Percentiles rank a stretch among this genome's conserved stretches.
These are phyloP conservation scores for Trichoderma gracile DNA, from an alignment of 2,329 filamentous ascomycete species.

Conservation along the genomic window DNA sequence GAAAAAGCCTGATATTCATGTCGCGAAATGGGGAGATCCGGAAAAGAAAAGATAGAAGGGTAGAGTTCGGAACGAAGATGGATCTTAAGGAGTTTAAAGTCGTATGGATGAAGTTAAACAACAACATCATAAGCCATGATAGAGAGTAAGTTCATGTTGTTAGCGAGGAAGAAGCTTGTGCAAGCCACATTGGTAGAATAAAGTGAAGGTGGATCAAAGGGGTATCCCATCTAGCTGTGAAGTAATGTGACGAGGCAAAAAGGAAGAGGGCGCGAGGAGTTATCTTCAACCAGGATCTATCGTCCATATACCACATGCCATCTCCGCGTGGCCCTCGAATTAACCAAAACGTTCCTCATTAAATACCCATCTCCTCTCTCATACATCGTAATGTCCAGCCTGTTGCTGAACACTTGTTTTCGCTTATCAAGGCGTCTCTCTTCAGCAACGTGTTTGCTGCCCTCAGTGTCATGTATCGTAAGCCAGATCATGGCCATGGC, in stretches of 20 bases:
- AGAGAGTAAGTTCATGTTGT: slow-evolving; percentile 5
- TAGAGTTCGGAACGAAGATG: neutral
- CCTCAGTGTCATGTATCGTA: slow-evolving; percentile 1
- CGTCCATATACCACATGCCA: neutral
- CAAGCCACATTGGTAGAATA: slow-evolving; percentile 8
- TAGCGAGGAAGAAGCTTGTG: slow-evolving; percentile 17
- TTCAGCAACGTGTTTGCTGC: neutral
- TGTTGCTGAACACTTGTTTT: neutral
- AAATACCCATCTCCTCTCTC: neutral
- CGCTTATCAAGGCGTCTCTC: neutral
- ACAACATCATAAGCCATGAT: neutral
- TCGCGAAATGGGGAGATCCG: no score
- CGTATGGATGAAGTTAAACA: neutral
- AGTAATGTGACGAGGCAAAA: no score
- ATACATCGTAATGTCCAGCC: slow-evolving; percentile 14
- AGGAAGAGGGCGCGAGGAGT: neutral
- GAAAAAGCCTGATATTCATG: no score
- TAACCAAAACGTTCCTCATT: slow-evolving; percentile 30
- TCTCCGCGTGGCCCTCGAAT: slow-evolving; percentile 30
- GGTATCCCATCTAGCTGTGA: slow-evolving; percentile 46
- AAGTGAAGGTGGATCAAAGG: slow-evolving; percentile 27
- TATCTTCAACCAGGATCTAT: neutral
- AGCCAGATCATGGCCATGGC: slow-evolving; percentile 10
- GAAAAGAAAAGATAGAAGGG: neutral
- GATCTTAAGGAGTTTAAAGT: neutral